Evolutionary conservation across 140 eudicot species (phyloP).

Genomic region (Senecio squalidus): DNA sequence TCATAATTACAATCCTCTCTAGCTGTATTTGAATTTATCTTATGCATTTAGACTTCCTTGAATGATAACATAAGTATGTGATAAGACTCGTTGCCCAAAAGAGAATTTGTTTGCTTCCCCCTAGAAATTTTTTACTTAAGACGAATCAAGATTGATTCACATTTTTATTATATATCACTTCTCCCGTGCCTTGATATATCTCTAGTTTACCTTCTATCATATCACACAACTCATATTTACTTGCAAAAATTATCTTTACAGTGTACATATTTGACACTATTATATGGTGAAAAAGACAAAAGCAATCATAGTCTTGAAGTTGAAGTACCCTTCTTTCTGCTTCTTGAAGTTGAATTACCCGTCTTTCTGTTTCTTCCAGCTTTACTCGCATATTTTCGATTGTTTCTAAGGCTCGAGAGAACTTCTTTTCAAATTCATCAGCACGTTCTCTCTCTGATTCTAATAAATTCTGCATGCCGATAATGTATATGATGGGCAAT

Average conservation of each 20-base stretch:
- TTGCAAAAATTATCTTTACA: slow-evolving; percentile 30
- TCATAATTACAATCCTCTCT: not conserved
- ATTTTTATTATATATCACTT: slow-evolving; percentile 10
- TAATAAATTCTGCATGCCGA: slow-evolving; percentile 44
- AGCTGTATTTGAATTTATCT: slow-evolving; percentile 3
- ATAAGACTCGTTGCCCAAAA: slow-evolving; percentile 4
- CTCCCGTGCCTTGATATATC: slow-evolving; percentile 18
- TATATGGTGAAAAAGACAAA: slow-evolving; percentile 16
- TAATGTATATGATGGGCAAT: not conserved
- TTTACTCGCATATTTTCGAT: slow-evolving; percentile 63
- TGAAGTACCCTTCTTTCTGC: slow-evolving; percentile 51
- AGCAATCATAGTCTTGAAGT: slow-evolving; percentile 52
- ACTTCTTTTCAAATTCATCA: slow-evolving; percentile 66
- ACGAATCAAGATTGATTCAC: slow-evolving; percentile 6
- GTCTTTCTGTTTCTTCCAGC: slow-evolving; percentile 79
- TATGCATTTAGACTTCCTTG: not conserved
- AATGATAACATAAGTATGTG: not conserved
- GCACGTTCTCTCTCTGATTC: slow-evolving; percentile 73
- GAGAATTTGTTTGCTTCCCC: slow-evolving; percentile 1
- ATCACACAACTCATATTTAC: slow-evolving; percentile 16
- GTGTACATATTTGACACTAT: slow-evolving; percentile 29
- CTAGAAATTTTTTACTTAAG: slow-evolving; percentile 3
- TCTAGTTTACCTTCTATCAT: not conserved
- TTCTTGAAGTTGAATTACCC: slow-evolving; percentile 32
- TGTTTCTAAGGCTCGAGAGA: slow-evolving; percentile 48